These are phyloP conservation scores for Tetradesmus obliquus DNA, from an alignment of 139 green algal species.

Conservation along the genomic window DNA sequence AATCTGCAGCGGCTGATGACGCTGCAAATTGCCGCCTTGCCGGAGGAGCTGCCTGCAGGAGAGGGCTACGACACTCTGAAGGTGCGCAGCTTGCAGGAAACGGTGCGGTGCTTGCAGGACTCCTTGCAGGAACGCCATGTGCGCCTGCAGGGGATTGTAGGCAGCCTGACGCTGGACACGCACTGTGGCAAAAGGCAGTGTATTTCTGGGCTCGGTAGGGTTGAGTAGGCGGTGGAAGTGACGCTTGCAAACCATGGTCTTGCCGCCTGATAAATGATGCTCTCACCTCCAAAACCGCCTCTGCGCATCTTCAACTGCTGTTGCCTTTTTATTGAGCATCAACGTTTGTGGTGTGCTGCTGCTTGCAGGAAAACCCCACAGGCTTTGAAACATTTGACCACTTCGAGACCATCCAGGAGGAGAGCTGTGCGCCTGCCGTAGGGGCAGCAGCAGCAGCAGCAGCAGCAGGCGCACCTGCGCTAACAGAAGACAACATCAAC, in stretches of 20 bases:
- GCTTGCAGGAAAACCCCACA: not conserved
- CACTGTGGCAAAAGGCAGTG: no score
- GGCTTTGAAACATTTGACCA: not conserved
- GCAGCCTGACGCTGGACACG: not conserved
- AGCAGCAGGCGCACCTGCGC: not conserved
- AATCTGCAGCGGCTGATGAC: conserved; percentile 1
- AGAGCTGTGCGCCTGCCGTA: not conserved
- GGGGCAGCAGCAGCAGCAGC: not conserved
- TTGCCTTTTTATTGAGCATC: not conserved
- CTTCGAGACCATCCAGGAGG: not conserved
- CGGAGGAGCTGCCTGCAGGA: not conserved
- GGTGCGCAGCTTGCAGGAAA: not conserved
- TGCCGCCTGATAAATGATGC: no score
- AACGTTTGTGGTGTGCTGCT: not conserved
- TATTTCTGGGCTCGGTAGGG: no score
- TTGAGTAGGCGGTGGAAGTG: no score
- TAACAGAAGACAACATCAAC: not conserved
- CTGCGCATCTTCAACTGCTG: not conserved
- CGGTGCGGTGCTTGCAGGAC: not conserved
- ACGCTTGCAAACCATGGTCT: no score
- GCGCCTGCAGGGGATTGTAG: not conserved
- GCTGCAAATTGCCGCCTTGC: not conserved
- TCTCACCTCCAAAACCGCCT: no score
- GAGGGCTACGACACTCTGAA: not conserved
- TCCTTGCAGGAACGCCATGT: not conserved